phyloP scores from a whole-genome alignment of 208 protist genomes.

The Porcisia deanei region DNA sequence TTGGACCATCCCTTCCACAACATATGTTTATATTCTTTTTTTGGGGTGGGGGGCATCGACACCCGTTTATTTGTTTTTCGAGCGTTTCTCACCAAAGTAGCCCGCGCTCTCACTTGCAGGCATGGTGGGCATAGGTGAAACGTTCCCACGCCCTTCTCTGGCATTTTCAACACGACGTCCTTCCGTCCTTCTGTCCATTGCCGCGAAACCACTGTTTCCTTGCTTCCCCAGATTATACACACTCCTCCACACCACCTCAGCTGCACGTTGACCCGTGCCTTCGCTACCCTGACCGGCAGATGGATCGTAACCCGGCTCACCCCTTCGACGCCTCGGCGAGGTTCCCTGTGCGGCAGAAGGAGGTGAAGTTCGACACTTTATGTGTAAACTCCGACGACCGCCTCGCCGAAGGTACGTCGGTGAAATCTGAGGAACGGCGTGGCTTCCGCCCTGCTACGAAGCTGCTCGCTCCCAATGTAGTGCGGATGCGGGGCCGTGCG shows the following conservation, averaged over 20 bases:
- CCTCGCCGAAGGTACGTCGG: constrained; percentile 13
- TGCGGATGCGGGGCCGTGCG: constrained; percentile 3
- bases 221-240: background rate
- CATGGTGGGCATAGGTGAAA: background rate
- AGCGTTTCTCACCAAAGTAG: background rate
- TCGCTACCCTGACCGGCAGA: background rate
- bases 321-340: constrained; percentile 21
- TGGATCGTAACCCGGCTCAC: constrained; percentile 20
- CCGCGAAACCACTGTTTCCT: background rate
- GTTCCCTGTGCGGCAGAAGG: constrained; percentile 49
- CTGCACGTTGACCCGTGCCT: background rate
- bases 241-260: background rate
- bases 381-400: constrained; percentile 19
- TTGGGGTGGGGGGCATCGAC: background rate
- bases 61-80: background rate
- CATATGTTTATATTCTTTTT: background rate
- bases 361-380: constrained; percentile 53
- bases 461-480: constrained; percentile 16
- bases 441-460: constrained; percentile 27
- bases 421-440: constrained; percentile 25
- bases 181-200: background rate
- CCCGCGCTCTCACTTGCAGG: background rate
- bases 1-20: too few species aligned
- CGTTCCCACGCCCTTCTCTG: background rate
- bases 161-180: background rate